These are phyloP conservation scores for Yamadazyma epiphylla DNA, from an alignment of 1,139 yeast species.

Conservation along the genomic window DNA sequence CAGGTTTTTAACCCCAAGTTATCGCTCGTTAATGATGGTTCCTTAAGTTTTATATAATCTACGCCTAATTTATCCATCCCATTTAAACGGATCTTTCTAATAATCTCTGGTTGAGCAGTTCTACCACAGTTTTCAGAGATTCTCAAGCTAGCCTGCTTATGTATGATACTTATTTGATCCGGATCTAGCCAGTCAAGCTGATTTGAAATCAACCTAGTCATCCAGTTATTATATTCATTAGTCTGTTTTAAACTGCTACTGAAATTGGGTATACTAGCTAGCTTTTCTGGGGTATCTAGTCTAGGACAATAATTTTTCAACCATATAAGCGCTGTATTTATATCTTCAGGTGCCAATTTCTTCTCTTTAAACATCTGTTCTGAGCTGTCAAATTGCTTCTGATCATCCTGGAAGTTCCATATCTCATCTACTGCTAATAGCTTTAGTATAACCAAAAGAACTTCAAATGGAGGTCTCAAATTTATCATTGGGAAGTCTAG, in stretches of 20 bases:
- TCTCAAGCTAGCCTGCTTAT: constrained; percentile 56
- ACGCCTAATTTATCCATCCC: constrained; percentile 18
- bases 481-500: constrained; percentile 64
- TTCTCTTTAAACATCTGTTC: constrained; percentile 12
- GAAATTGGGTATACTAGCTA: constrained; percentile 25
- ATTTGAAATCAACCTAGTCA: constrained; percentile 61
- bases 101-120: constrained; percentile 74
- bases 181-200: constrained; percentile 49
- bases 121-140: constrained; percentile 85
- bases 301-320: constrained; percentile 30
- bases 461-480: constrained; percentile 46
- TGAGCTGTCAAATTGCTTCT: constrained; percentile 1
- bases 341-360: constrained; percentile 16
- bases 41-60: constrained; percentile 49
- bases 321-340: constrained; percentile 38
- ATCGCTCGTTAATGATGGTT: constrained; percentile 85
- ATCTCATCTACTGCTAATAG: constrained; percentile 50
- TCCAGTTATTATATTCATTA: constrained; percentile 48
- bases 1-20: constrained; percentile 90
- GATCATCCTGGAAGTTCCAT: constrained; percentile 47
- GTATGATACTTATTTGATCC: constrained; percentile 37
- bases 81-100: constrained; percentile 43
- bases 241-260: constrained; percentile 20
- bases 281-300: constrained; percentile 19
- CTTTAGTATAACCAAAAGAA: constrained; percentile 42